phyloP scores from a whole-genome alignment of 2,329 filamentous ascomycete species.

The Phialemoniopsis sp. region DNA sequence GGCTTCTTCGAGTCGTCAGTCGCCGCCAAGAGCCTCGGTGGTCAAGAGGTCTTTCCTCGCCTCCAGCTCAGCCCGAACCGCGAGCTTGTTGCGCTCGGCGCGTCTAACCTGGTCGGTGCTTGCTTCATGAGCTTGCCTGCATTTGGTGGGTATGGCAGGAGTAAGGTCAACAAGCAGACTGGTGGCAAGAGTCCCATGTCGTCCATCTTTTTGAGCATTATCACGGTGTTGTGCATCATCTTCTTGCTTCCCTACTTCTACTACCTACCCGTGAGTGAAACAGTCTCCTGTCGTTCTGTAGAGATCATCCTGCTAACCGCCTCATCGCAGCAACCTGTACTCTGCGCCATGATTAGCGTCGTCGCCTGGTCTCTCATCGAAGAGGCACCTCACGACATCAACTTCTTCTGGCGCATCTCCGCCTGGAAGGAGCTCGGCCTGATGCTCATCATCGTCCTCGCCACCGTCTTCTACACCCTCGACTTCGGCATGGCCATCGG shows the following conservation, averaged over 20 bases:
- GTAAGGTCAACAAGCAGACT: slow-evolving; percentile 90
- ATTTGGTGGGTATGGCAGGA: slow-evolving; percentile 93
- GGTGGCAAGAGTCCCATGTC: slow-evolving; percentile 93
- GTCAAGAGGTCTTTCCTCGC: slow-evolving; percentile 65
- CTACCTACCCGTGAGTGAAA: slow-evolving; percentile 76
- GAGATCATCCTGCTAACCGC: neutral
- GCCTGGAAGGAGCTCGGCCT: slow-evolving; percentile 83
- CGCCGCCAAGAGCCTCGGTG: slow-evolving; percentile 84
- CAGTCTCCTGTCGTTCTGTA: neutral
- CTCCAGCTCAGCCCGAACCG: slow-evolving; percentile 87
- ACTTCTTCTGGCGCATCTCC: slow-evolving; percentile 81
- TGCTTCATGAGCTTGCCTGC: slow-evolving; percentile 90
- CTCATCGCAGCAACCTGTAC: slow-evolving; percentile 80
- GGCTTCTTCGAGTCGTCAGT: slow-evolving; percentile 99
- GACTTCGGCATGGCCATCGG: slow-evolving; percentile 91
- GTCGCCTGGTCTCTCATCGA: slow-evolving; percentile 94
- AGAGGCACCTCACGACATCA: slow-evolving; percentile 88
- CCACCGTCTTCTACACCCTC: slow-evolving; percentile 93
- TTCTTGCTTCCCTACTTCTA: slow-evolving; percentile 90
- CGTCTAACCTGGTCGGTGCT: slow-evolving; percentile 86
- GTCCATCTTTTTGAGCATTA: slow-evolving; percentile 78
- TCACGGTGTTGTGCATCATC: slow-evolving; percentile 76
- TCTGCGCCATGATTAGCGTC: slow-evolving; percentile 91
- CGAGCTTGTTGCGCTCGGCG: slow-evolving; percentile 86
- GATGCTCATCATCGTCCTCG: slow-evolving; percentile 85